Evolutionary conservation across 768 basidiomycete species (phyloP).

Genomic region (Fistulinella prunicolor): DNA sequence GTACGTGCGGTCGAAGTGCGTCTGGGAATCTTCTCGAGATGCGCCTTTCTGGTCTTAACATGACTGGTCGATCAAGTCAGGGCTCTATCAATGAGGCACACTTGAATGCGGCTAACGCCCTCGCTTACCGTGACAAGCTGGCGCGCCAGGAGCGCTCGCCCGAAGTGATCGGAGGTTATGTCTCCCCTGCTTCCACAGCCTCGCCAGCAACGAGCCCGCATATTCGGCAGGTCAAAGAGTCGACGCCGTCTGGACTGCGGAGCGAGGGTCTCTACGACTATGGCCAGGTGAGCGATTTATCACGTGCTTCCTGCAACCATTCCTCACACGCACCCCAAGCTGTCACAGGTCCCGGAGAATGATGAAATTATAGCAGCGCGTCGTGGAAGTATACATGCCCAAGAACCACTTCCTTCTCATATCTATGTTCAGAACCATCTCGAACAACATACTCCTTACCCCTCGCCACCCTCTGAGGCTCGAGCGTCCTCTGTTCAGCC

Average conservation of each 20-base stretch:
- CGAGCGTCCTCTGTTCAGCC: constrained; percentile 15
- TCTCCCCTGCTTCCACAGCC: constrained; percentile 45
- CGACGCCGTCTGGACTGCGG: constrained; percentile 20
- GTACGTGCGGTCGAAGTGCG: constrained; percentile 24
- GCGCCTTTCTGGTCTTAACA: constrained; percentile 30
- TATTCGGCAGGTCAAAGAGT: constrained; percentile 23
- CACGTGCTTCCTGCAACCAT: neutral
- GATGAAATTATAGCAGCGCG: constrained; percentile 22
- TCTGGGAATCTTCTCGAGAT: constrained; percentile 30
- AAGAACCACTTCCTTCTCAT: constrained; percentile 17
- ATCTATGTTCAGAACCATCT: constrained; percentile 21
- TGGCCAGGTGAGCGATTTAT: constrained; percentile 17
- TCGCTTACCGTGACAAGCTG: constrained; percentile 28
- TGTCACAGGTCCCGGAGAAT: constrained; percentile 22
- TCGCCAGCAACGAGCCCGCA: constrained; percentile 39
- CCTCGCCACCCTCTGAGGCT: constrained; percentile 18
- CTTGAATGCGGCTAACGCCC: constrained; percentile 16
- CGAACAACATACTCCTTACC: constrained; percentile 15
- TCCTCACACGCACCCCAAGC: constrained; percentile 9
- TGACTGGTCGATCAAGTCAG: constrained; percentile 32
- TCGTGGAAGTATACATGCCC: constrained; percentile 26
- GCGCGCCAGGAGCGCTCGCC: constrained; percentile 20
- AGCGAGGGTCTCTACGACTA: constrained; percentile 28
- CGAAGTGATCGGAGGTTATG: constrained; percentile 32
- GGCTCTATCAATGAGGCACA: constrained; percentile 32